These are phyloP conservation scores for Candida frijolesensis DNA, from an alignment of 1,139 yeast genomes.

Conservation along the genomic window DNA sequence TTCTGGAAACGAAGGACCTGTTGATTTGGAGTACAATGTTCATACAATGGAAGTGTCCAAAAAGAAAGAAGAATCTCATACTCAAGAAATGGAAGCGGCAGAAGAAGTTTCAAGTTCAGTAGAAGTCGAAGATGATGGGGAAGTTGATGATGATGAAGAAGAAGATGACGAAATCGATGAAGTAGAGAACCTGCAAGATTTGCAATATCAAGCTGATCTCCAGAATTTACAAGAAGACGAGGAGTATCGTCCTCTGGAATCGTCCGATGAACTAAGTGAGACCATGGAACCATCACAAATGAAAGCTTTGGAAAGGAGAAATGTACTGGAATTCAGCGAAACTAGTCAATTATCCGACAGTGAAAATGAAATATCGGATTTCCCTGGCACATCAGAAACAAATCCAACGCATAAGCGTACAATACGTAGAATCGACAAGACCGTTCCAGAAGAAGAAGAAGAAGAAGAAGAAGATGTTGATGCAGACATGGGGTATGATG, in stretches of 20 bases:
- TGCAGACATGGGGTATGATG: constrained; percentile 19
- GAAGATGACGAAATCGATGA: not conserved
- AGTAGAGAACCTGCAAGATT: not conserved
- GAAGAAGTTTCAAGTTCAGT: not conserved
- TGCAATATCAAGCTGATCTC: not conserved
- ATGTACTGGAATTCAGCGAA: not conserved
- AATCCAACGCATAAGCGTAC: constrained; percentile 4
- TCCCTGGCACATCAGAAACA: not conserved
- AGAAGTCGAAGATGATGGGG: not conserved
- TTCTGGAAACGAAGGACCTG: no score
- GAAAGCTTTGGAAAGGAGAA: not conserved
- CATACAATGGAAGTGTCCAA: no score
- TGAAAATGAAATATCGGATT: not conserved
- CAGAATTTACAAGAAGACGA: not conserved
- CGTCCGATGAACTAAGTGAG: not conserved
- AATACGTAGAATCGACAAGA: constrained; percentile 2
- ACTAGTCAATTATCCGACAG: not conserved
- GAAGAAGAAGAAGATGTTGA: constrained; percentile 4
- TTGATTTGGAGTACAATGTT: no score
- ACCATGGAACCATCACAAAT: not conserved
- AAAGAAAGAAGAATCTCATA: no score
- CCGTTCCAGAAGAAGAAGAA: not conserved
- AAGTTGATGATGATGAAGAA: not conserved
- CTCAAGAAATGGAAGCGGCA: no score
- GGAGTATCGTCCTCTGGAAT: not conserved